phyloP scores from a whole-genome alignment of 2,329 filamentous ascomycete species.

The Clonostachys rosea region DNA sequence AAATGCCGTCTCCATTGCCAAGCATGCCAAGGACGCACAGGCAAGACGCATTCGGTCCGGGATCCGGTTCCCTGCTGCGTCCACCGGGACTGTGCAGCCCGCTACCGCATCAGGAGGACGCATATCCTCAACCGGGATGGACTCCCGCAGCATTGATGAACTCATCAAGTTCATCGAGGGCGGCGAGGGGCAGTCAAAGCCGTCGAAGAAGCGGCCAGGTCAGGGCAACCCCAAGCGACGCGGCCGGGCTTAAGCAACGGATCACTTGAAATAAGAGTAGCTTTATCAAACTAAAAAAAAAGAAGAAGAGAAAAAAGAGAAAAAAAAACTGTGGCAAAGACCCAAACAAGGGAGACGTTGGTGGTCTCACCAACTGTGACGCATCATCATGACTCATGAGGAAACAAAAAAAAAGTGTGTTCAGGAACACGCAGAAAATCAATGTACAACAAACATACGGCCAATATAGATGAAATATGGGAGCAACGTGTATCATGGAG shows the following conservation, averaged over 20 bases:
- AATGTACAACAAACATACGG: neutral
- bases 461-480: neutral
- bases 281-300: conserved; percentile 3
- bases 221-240: conserved; percentile 53
- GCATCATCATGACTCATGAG: neutral
- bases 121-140: conserved; percentile 41
- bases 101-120: conserved; percentile 18
- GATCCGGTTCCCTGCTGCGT: conserved; percentile 54
- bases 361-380: no score
- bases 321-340: neutral
- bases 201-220: conserved; percentile 50
- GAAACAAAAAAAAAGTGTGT: neutral
- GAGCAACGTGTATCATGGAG: no score
- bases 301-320: neutral
- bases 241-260: conserved; percentile 16
- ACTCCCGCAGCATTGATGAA: conserved; percentile 86
- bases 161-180: conserved; percentile 94
- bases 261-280: neutral
- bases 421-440: neutral
- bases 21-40: conserved; percentile 85
- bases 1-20: conserved; percentile 90
- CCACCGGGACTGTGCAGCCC: conserved; percentile 14
- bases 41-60: conserved; percentile 66
- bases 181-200: conserved; percentile 44
- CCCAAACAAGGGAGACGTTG: neutral